Evolutionary conservation across 768 basidiomycete genomes (phyloP), one percentile per base, ranked within the genome.

Genomic region (Boletus tomentosulus): DNA sequence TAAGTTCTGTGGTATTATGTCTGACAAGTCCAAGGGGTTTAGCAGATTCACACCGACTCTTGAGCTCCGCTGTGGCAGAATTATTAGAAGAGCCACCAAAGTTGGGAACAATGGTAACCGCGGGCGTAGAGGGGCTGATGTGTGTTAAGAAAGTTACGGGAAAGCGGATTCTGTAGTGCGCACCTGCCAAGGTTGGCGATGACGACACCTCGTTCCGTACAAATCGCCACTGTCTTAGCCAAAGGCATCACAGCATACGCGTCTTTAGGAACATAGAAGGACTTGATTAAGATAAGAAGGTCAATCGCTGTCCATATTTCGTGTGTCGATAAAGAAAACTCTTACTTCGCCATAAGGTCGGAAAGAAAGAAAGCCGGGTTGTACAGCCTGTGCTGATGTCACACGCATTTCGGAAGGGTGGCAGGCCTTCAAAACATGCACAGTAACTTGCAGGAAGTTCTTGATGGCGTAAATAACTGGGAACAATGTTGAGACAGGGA

Each of bases 171-270:
- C 2, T 15, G 46, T 34, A 34, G 12, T 52, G 69, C 83, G 46
- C 58, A 92, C 91, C 84, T 82, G 25, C 75, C 79, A 24, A 86
- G 87, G 61, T 87, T 82, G 9, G 82, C 72, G 39, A 90, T 81
- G 8, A 84, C 75, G 31, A 92, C 76, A 11, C 84, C 81, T 28
- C 81, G 80, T 33, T 79, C 78, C 1, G 84, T 82, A 57, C 83
- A 82, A 25, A 92, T 76, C 0, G 82, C 85, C 6, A 90, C 73
- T 0, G 78, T 85, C 67, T 82, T 87, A 5, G 72, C 70, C 34
- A 93, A 66, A 13, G 82, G 72, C 4, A 77, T 79, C 27, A 90
- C 72, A 50, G 83, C 78, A 51, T 78, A 77, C 0, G 83, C 82
- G 53, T 91, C 88, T 62, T 82, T 85, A 1, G 90, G 85, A 45